Percentiles rank a stretch among this genome's conserved stretches.
phyloP scores from a whole-genome alignment of 2,329 filamentous ascomycete genomes.

The Diaporthe batatas region DNA sequence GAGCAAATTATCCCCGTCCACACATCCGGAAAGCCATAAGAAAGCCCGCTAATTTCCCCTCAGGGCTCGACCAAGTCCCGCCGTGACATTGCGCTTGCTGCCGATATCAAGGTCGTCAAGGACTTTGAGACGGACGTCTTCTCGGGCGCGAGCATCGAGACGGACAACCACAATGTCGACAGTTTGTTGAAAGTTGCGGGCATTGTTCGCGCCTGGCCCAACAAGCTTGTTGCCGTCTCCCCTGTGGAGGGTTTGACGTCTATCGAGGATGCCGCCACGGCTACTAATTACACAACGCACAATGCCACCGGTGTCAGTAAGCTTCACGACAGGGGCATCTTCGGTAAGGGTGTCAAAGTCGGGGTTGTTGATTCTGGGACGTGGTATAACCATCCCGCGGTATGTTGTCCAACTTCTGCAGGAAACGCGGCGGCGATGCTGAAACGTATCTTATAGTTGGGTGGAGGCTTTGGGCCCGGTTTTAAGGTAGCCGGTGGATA shows the following conservation, averaged over 20 bases:
- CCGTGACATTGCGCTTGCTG: conserved; percentile 14
- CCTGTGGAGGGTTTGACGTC: conserved; percentile 18
- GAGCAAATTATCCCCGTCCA: neutral
- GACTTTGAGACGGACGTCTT: conserved; percentile 49
- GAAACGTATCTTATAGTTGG: neutral
- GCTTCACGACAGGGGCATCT: conserved; percentile 32
- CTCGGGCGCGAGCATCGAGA: conserved; percentile 49
- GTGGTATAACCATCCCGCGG: conserved; percentile 36
- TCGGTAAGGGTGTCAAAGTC: conserved; percentile 33
- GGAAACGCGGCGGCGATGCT: neutral
- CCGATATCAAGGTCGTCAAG: conserved; percentile 44
- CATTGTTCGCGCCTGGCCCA: conserved; percentile 46
- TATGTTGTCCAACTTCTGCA: neutral
- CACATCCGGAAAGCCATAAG: neutral
- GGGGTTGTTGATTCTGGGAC: conserved; percentile 32
- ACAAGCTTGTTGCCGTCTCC: conserved; percentile 13
- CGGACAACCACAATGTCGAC: conserved; percentile 48
- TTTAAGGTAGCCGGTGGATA: conserved; percentile 20
- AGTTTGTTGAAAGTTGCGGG: conserved; percentile 51
- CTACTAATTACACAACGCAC: conserved; percentile 29
- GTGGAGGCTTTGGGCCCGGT: conserved; percentile 18
- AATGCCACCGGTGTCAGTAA: conserved; percentile 34
- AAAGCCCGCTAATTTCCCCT: neutral
- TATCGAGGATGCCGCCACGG: neutral
- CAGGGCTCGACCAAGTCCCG: conserved; percentile 16